Evolutionary conservation across 371 early-diverging fungal species (phyloP).

Genomic region (Syncephalastrum sp.): DNA sequence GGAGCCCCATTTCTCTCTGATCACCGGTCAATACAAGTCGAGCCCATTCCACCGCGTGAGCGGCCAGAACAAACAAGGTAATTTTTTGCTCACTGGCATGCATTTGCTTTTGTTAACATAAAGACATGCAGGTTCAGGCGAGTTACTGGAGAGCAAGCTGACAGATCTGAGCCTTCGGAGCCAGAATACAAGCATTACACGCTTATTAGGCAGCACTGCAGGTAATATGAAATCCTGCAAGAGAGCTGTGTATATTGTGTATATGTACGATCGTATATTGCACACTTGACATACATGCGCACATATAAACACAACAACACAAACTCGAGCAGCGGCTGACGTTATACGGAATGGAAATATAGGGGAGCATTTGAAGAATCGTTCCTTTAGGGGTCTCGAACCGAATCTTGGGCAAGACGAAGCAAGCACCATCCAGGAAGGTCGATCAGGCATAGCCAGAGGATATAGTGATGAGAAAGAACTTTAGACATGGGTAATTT

Average conservation of each 20-base stretch:
- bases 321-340: background rate
- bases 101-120: background rate
- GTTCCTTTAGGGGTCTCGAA: constrained; percentile 82
- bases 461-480: constrained; percentile 64
- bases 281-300: too few species aligned
- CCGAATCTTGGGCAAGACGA: constrained; percentile 66
- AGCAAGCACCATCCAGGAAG: constrained; percentile 71
- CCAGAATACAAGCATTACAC: constrained; percentile 61
- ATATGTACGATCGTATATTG: too few species aligned
- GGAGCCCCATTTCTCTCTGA: constrained; percentile 82
- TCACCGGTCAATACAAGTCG: constrained; percentile 80
- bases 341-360: constrained; percentile 13
- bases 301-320: background rate
- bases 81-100: background rate
- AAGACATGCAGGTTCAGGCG: constrained; percentile 11
- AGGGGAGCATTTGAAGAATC: constrained; percentile 66
- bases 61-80: background rate
- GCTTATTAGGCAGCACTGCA: constrained; percentile 75
- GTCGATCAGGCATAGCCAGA: constrained; percentile 84
- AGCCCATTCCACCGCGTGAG: constrained; percentile 17
- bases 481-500: constrained; percentile 10
- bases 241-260: too few species aligned
- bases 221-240: constrained; percentile 32
- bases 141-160: constrained; percentile 33
- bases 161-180: constrained; percentile 60